Evolutionary conservation across 805 yeast species (phyloP).

Genomic region (Candida endomychidarum): DNA sequence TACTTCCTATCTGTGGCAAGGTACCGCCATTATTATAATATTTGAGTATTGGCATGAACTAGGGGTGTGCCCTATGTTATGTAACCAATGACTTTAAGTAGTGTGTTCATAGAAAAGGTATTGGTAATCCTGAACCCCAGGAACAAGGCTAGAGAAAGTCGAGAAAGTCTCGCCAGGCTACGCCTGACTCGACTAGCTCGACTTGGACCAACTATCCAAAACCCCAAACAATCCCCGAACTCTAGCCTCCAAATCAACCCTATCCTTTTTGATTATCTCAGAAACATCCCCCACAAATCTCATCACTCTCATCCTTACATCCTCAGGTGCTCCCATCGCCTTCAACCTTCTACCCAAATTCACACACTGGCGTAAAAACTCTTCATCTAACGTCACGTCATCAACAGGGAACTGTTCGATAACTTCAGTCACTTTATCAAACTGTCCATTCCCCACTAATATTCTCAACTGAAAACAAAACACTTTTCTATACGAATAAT

Average conservation of each 20-base stretch:
- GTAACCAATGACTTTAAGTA: too few species aligned
- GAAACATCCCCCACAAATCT: conserved; percentile 38
- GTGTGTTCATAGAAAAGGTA: too few species aligned
- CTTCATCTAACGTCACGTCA: conserved; percentile 31
- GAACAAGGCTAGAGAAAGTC: too few species aligned
- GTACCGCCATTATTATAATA: too few species aligned
- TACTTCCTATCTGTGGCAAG: too few species aligned
- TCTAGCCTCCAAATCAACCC: conserved; percentile 22
- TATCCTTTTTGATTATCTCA: conserved; percentile 31
- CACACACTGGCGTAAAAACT: conserved; percentile 31
- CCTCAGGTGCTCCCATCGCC: background rate
- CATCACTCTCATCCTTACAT: background rate
- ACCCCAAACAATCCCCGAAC: background rate
- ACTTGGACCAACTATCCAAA: conserved; percentile 1
- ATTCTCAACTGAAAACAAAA: conserved; percentile 28
- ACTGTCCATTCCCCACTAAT: conserved; percentile 20
- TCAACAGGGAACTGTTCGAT: conserved; percentile 34
- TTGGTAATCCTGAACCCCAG: too few species aligned
- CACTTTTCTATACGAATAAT: conserved; percentile 25
- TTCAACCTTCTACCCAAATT: conserved; percentile 26
- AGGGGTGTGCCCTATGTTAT: too few species aligned
- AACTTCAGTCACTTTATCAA: conserved; percentile 16
- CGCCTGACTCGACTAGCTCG: too few species aligned
- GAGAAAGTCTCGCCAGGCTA: too few species aligned
- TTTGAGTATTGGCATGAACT: too few species aligned